phyloP scores from a whole-genome alignment of 306 rosid species.

The Inga oerstediana region DNA sequence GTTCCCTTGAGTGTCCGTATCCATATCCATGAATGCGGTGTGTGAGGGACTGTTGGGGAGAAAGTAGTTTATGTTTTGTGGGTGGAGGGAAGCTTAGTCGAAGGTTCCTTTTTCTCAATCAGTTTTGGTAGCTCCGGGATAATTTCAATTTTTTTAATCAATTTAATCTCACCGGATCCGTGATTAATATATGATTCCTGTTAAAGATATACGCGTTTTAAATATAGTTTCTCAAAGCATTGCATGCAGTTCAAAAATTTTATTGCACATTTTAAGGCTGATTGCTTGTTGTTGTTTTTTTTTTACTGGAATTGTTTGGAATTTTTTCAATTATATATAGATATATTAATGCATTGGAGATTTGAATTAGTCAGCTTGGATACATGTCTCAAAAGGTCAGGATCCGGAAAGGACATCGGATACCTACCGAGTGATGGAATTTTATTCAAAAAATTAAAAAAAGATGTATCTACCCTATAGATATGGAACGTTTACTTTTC shows the following conservation, averaged over 20 bases:
- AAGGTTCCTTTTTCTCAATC: conserved; percentile 1
- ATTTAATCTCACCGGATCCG: not conserved
- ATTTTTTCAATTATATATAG: too few relatives aligned
- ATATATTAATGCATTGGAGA: too few relatives aligned
- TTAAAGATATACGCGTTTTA: not conserved
- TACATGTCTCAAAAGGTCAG: too few relatives aligned
- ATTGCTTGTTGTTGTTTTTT: not conserved
- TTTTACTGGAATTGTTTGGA: too few relatives aligned
- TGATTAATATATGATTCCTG: not conserved
- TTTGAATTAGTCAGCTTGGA: too few relatives aligned
- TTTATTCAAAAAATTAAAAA: too few relatives aligned
- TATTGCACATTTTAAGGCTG: not conserved
- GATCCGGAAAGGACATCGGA: too few relatives aligned
- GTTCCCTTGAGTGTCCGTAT: conserved; percentile 5
- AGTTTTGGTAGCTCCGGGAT: not conserved
- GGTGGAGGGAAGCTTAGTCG: not conserved
- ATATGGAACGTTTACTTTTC: too few relatives aligned
- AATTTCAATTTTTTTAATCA: not conserved
- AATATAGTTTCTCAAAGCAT: not conserved
- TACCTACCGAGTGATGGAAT: too few relatives aligned
- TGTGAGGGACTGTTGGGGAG: not conserved
- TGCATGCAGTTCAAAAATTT: not conserved
- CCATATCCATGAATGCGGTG: conserved; percentile 11
- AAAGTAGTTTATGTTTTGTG: not conserved
- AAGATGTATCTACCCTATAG: too few relatives aligned